phyloP scores from a whole-genome alignment of 352 stramenopile genomes.

The Blastocystis sp. region DNA sequence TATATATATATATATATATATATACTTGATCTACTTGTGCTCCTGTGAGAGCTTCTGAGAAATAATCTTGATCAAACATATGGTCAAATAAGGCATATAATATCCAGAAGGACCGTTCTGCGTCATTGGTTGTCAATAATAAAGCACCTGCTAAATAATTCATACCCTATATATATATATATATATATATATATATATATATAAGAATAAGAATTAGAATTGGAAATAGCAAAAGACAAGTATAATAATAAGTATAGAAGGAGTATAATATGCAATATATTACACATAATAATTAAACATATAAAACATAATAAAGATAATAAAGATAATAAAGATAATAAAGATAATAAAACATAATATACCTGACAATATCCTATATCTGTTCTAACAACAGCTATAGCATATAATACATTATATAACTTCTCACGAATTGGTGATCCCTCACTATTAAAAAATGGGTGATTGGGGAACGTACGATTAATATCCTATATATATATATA shows the following conservation, averaged over 20 bases:
- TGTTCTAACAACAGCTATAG: background rate
- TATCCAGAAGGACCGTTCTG: slow-evolving; percentile 30
- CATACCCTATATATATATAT: too few species aligned
- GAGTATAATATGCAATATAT: too few species aligned
- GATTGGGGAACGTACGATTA: slow-evolving; percentile 22
- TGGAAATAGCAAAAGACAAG: too few species aligned
- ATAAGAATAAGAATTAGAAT: too few species aligned
- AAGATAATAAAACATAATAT: too few species aligned
- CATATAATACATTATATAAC: slow-evolving; percentile 26
- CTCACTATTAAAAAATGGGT: slow-evolving; percentile 4
- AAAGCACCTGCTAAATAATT: slow-evolving; percentile 32
- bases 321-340: too few species aligned
- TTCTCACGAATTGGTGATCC: slow-evolving; percentile 6
- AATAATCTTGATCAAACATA: slow-evolving; percentile 25
- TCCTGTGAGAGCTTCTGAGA: slow-evolving; percentile 24
- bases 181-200: too few species aligned
- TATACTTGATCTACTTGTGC: slow-evolving; percentile 25
- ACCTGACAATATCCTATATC: slow-evolving; percentile 34
- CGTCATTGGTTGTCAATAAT: slow-evolving; percentile 24
- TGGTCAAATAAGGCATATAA: slow-evolving; percentile 24
- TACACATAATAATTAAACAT: too few species aligned
- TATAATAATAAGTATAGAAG: too few species aligned
- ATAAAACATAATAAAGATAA: too few species aligned
- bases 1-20: too few species aligned
- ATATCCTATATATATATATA: too few species aligned